phyloP scores from a whole-genome alignment of 2,329 filamentous ascomycete genomes.

The Apiospora arundinis region DNA sequence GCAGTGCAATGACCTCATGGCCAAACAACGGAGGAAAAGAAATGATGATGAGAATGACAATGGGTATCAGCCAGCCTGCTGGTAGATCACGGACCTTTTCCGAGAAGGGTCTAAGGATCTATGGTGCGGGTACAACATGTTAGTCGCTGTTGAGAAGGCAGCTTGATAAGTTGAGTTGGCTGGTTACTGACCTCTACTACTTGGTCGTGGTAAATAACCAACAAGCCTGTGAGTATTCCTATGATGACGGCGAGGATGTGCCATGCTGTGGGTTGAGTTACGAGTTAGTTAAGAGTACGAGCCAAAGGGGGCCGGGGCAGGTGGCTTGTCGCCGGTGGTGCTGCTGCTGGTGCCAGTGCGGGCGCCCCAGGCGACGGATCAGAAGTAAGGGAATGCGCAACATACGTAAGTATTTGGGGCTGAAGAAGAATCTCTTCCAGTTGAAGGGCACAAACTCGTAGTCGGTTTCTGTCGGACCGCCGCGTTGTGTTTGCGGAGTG shows the following conservation, averaged over 20 bases:
- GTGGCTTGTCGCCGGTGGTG: neutral
- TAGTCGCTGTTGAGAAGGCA: neutral
- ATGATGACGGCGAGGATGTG: constrained; percentile 40
- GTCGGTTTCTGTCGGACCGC: constrained; percentile 2
- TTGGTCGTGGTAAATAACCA: constrained; percentile 46
- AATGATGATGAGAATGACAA: constrained; percentile 46
- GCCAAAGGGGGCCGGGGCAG: neutral
- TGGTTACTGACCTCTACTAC: constrained; percentile 41
- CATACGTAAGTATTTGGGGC: constrained; percentile 21
- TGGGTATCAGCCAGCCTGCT: constrained; percentile 48
- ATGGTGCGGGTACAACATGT: neutral
- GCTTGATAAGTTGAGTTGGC: neutral
- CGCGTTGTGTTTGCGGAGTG: neutral
- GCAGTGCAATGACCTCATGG: constrained; percentile 48
- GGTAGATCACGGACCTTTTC: constrained; percentile 45
- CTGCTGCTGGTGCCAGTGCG: neutral
- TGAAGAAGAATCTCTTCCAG: constrained; percentile 20
- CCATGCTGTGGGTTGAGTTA: constrained; percentile 24
- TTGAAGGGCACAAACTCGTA: constrained; percentile 19
- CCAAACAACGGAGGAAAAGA: constrained; percentile 51
- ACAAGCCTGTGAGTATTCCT: constrained; percentile 39
- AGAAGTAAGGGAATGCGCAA: neutral
- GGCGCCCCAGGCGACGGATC: neutral
- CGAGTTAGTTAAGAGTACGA: neutral
- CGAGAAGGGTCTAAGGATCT: constrained; percentile 44